A percentile compares a stretch with the other conserved stretches of the same genome.
Evolutionary conservation across 2,329 filamentous ascomycete genomes (phyloP).

Genomic region (Colletotrichum sp.): DNA sequence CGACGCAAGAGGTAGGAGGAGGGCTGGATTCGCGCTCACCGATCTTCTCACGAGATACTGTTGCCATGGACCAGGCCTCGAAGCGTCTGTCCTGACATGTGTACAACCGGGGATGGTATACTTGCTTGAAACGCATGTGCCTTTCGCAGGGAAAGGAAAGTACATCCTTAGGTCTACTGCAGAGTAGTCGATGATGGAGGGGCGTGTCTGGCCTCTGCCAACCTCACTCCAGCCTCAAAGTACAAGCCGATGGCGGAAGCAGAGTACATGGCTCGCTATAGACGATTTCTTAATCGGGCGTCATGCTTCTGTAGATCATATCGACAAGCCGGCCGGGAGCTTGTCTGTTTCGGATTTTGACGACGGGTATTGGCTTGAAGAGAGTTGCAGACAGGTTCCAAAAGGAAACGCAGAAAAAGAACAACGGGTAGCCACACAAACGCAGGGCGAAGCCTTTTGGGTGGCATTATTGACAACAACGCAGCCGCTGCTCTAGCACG

Average conservation of each 20-base stretch:
- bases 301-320: constrained; percentile 10
- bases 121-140: constrained; percentile 7
- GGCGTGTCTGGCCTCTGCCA: neutral
- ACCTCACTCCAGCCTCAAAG: neutral
- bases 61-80: constrained; percentile 10
- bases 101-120: constrained; percentile 5
- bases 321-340: neutral
- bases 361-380: neutral
- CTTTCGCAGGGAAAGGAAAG: constrained; percentile 16
- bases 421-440: constrained; percentile 1
- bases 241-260: neutral
- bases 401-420: constrained; percentile 17
- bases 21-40: constrained; percentile 12
- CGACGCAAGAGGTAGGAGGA: neutral
- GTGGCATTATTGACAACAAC: constrained; percentile 12
- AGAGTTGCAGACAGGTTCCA: neutral
- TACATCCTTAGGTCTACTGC: constrained; percentile 11
- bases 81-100: constrained; percentile 6
- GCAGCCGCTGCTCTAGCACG: neutral
- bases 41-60: constrained; percentile 1
- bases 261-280: neutral
- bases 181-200: constrained; percentile 3
- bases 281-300: constrained; percentile 15
- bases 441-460: constrained; percentile 6
- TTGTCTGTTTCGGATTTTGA: constrained; percentile 13